Base-by-base conservation (phyloP, 495 filamentous ascomycete species). In the Hyphodiscus hymeniophilus region DNA sequence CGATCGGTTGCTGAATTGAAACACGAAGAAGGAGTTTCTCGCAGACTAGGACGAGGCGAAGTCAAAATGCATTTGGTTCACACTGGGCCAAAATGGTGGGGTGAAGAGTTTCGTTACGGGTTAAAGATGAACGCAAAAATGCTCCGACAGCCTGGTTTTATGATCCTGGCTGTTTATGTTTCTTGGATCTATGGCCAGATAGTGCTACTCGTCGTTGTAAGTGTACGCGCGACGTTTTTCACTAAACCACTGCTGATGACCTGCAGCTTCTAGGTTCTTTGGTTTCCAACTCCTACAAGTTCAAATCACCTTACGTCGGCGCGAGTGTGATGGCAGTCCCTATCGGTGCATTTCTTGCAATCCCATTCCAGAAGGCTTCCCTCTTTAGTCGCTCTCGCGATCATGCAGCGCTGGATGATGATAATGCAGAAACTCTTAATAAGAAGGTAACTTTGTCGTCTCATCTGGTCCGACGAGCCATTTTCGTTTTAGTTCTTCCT, bases 151-250 rank as follows among this genome's bases (percentile, higher is more conserved):
- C n/a, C n/a, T n/a, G n/a, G 85, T 0, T 89, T 88, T 60, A 52
- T 77, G 16, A 60, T 89, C n/a, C 69, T 89, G 54, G 77, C 82
- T 10, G 21, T 82, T 12, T 89, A 87, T 60, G 65, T 80, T 13
- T 80, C 72, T n/a, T 89, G 83, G 84, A 81, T 85, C 47, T 85
- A 87, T 62, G 81, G 80, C 13, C 79, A 87, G 52, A 64, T 87
- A 3, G 78, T 85, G 12, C 63, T 87, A 46, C 67, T 84, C 48
- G 82, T 89, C 47, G 69, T 81, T 47, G 70, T 76, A 57, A 62
- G 65, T 55, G n/a, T n/a, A 6, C 12, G 30, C 16, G 12, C 21
- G 18, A 15, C 20, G 3, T 38, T 2, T 39, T 22, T 44, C 22
- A n/a, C 16, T 34, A 12, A 35, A 30, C 24, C 8, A 20, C 13